These are phyloP conservation scores for Striga hermonthica DNA, from an alignment of 305 asterid species.

Conservation along the genomic window DNA sequence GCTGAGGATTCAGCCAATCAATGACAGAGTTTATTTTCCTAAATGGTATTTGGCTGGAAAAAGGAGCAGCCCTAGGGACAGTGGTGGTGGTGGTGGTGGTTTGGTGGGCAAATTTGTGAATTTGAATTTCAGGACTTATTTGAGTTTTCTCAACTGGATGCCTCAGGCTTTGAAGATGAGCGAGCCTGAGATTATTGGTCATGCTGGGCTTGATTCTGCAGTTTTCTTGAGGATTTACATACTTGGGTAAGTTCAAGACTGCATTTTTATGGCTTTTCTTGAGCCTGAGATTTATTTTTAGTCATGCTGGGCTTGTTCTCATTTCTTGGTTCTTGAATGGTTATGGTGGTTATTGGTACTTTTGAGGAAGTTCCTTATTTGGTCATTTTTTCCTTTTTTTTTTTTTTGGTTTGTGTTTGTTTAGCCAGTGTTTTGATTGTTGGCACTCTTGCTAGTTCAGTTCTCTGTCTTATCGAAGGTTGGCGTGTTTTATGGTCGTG, in stretches of 20 bases:
- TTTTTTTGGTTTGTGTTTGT: too few species aligned
- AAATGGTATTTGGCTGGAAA: conserved; percentile 78
- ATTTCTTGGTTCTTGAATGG: neutral
- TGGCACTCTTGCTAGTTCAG: neutral
- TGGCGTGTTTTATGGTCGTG: too few species aligned
- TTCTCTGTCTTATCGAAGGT: neutral
- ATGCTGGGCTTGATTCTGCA: conserved; percentile 98
- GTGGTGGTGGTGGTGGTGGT: conserved; percentile 39
- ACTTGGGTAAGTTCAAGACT: conserved; percentile 44
- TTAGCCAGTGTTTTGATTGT: too few species aligned
- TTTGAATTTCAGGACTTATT: conserved; percentile 64
- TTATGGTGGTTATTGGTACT: neutral
- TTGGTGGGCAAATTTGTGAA: conserved; percentile 64
- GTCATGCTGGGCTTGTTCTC: too few species aligned
- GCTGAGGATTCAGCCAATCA: conserved; percentile 83
- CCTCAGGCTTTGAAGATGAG: conserved; percentile 86
- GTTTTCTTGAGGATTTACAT: conserved; percentile 53
- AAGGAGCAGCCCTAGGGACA: conserved; percentile 55
- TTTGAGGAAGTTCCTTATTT: neutral
- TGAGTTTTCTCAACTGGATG: conserved; percentile 93
- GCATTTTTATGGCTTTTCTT: neutral
- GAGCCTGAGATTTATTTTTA: neutral
- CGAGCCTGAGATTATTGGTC: conserved; percentile 67
- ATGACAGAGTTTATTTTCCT: conserved; percentile 83
- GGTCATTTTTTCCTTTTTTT: too few species aligned